phyloP scores from a whole-genome alignment of 202 grass and related monocot genomes.

The Bolboschoenoplectus hybrid region DNA sequence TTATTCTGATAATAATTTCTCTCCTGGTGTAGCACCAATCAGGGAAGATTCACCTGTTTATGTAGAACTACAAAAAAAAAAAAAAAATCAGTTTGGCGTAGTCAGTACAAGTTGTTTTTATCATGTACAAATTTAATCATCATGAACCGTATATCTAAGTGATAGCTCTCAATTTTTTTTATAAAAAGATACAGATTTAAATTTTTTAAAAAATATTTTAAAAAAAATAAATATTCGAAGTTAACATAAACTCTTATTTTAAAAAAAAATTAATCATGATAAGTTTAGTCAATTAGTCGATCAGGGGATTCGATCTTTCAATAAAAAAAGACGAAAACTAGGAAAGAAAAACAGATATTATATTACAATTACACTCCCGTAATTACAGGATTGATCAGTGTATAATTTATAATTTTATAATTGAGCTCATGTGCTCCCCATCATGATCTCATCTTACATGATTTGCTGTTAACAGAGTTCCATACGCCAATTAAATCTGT shows the following conservation, averaged over 20 bases:
- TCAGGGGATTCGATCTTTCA: not conserved
- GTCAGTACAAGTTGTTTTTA: not conserved
- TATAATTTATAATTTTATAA: not conserved
- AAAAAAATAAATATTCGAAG: too few species aligned
- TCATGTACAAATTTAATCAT: not conserved
- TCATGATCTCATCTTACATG: not conserved
- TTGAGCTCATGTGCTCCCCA: not conserved
- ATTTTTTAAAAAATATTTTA: too few species aligned
- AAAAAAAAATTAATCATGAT: too few species aligned
- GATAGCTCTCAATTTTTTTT: too few species aligned
- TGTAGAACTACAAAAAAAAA: not conserved
- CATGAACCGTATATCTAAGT: too few species aligned
- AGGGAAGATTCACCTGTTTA: not conserved
- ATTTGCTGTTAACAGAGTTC: not conserved
- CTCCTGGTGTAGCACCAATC: not conserved
- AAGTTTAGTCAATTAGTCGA: not conserved
- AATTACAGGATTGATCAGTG: too few species aligned
- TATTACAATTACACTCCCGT: too few species aligned
- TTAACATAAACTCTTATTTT: too few species aligned
- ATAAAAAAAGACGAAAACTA: not conserved
- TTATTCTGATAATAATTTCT: constrained; percentile 5
- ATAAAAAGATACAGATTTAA: too few species aligned
- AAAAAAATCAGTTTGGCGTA: not conserved
- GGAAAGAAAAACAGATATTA: not conserved
- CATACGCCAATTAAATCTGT: not conserved